These are phyloP conservation scores for Metschnikowia matae DNA, from an alignment of 805 yeast species.

Conservation along the genomic window DNA sequence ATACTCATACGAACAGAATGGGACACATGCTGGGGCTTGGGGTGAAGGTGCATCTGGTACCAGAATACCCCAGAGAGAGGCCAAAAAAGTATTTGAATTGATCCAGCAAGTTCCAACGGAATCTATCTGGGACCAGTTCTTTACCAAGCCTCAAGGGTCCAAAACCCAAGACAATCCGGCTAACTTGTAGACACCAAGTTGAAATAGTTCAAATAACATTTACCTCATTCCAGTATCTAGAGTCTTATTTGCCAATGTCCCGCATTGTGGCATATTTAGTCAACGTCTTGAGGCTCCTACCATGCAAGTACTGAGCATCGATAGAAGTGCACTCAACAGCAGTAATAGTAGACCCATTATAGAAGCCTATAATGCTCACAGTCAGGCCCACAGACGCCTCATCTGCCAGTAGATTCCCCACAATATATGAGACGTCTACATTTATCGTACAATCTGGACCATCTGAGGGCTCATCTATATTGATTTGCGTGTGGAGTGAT, in stretches of 20 bases:
- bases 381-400: conserved; percentile 20
- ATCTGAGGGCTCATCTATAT: conserved; percentile 8
- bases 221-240: neutral
- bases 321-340: conserved; percentile 23
- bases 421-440: conserved; percentile 12
- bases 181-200: neutral
- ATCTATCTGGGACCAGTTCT: conserved; percentile 66
- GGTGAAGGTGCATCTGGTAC: neutral
- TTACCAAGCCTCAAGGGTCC: conserved; percentile 24
- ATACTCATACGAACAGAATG: neutral
- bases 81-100: conserved; percentile 54
- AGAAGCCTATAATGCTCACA: conserved; percentile 29
- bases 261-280: conserved; percentile 15
- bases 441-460: neutral
- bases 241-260: neutral
- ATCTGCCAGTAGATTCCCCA: conserved; percentile 10
- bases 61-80: conserved; percentile 37
- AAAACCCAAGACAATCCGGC: neutral
- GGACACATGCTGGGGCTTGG: neutral
- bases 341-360: conserved; percentile 24
- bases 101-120: conserved; percentile 62
- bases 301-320: conserved; percentile 14
- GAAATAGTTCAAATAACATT: neutral
- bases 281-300: conserved; percentile 13
- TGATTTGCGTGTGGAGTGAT: conserved; percentile 12